Percentiles rank a stretch among this genome's conserved stretches.
Evolutionary conservation across 768 basidiomycete genomes (phyloP).

Genomic region (Phylloporus arenicola): DNA sequence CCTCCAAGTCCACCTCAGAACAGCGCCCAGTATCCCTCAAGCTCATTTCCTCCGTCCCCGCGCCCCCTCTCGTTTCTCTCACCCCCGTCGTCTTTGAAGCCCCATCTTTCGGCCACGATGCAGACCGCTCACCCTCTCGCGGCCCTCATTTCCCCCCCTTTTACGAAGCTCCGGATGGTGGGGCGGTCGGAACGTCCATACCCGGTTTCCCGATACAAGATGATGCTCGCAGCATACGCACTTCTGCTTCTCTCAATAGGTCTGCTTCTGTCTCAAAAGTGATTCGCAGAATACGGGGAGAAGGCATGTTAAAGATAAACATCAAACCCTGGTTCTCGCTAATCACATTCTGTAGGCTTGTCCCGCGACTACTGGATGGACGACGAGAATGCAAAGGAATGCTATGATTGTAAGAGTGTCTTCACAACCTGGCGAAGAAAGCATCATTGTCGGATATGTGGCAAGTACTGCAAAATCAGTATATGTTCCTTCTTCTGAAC

Average conservation of each 20-base stretch:
- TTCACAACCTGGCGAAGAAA: slow-evolving; percentile 94
- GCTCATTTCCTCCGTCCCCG: slow-evolving; percentile 48
- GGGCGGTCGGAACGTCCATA: slow-evolving; percentile 66
- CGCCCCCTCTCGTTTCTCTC: slow-evolving; percentile 79
- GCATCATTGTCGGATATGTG: slow-evolving; percentile 97
- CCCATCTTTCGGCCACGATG: slow-evolving; percentile 62
- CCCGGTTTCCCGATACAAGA: slow-evolving; percentile 92
- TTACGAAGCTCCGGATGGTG: slow-evolving; percentile 51
- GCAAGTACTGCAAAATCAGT: slow-evolving; percentile 36
- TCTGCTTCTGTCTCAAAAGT: slow-evolving; percentile 87
- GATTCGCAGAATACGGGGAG: slow-evolving; percentile 83
- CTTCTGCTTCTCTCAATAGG: slow-evolving; percentile 61
- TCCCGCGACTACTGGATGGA: slow-evolving; percentile 99
- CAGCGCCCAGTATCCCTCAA: slow-evolving; percentile 59
- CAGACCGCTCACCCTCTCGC: slow-evolving; percentile 55
- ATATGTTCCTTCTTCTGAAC: neutral
- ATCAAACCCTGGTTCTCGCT: slow-evolving; percentile 5
- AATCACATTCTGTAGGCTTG: slow-evolving; percentile 45
- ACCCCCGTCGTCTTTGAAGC: slow-evolving; percentile 81
- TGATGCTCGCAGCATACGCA: slow-evolving; percentile 83
- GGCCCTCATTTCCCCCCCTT: slow-evolving; percentile 45
- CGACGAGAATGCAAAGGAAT: slow-evolving; percentile 91
- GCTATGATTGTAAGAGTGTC: slow-evolving; percentile 90
- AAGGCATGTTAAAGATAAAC: slow-evolving; percentile 47
- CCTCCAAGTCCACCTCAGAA: slow-evolving; percentile 41